Base-by-base conservation (phyloP, 371 early-diverging fungal genomes). In the Catenaria anguillulae region DNA sequence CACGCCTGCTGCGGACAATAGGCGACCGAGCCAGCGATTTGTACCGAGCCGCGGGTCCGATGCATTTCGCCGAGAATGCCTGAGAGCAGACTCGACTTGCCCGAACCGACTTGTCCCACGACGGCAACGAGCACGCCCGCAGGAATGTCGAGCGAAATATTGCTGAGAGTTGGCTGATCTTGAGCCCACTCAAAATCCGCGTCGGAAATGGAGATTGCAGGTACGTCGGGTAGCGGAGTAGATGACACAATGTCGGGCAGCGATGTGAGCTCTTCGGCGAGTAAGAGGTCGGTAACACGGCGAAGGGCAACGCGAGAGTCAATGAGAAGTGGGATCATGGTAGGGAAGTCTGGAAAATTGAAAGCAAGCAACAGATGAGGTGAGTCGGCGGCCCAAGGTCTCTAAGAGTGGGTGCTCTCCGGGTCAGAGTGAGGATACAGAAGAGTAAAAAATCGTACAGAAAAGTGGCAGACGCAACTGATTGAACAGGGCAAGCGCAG, bases 1-100 rank as follows among this genome's bases (percentile, higher is more conserved):
- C 21, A 19, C 56, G 26, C 37, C 62, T 80, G 84, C 71, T 96
- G 97, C 23, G 92, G 83, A 0, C 87, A 91, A 71, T 92, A 94
- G 3, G 92, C 92, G 10, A 90, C n/a, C 79, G 23, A 77, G 77
- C 23, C 77, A 77, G n/a, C 72, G 3, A 92, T 63, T 3, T 65
- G 69, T 21, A 89, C 56, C 23, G 34, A 21, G 56, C 56, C 56
- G 24, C 56, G 34, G 10, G 37, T 2, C 0, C 10, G 5, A 10
- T 23, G 46, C 46, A 46, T 2, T 24, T 78, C 83, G 8, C 81
- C 82, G 37, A 80, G 66, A 56, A 84, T 68, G 33, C 77, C 77
- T 55, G 75, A 76, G 50, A 84, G 29, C 69, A 67, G 2, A 81
- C 83, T 29, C 81, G 80, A 0, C n/a, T n/a, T n/a, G n/a, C n/a